Evolutionary conservation across 1,139 yeast genomes (phyloP), one percentile per base, ranked within the genome.

Genomic region (Candida pseudocylindracea): DNA sequence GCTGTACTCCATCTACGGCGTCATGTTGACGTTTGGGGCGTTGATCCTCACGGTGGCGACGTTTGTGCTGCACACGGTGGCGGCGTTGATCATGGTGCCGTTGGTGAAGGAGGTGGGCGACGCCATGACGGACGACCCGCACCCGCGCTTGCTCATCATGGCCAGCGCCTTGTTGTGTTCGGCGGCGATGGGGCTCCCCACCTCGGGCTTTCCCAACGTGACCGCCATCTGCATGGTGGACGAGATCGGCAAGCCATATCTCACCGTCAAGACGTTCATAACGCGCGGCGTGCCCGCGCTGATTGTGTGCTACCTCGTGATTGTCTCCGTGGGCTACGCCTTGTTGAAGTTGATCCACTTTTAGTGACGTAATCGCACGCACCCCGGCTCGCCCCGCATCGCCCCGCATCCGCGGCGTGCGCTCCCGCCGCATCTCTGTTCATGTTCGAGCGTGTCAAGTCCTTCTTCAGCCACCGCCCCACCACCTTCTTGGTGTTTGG

Each of bases 211-310:
- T 55, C 85, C 85, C 15, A 74, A 73, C 43, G 78, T 72, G 26
- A 73, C 80, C n/a, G 83, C 83, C 2, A 72, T 72, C 40, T 72
- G 79, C 34, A 71, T 71, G 74, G 63, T 74, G 3, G 81, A 74
- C 44, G 74, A 71, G 36, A 60, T 72, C 37, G 81, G 81, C 15
- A 64, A 65, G 33, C 67, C 78, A 31, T 74, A 72, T 41, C 55
- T 74, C 44, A 62, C 65, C n/a, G 76, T 72, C 27, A 55, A 62
- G 30, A 67, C 73, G 1, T 73, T 74, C 42, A 67, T 74, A 33
- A 68, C 74, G 3, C 61, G 81, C 46, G 85, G 85, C 49, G 72
- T 72, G 7, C 79, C 81, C 7, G 61, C 70, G 34, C 67, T 76
- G 4, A 43, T 72, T 10, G 53, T 71, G 33, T 71, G 72, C 2